These are phyloP conservation scores for Termitomyces sp. DNA, from an alignment of 768 basidiomycete genomes.

Conservation along the genomic window DNA sequence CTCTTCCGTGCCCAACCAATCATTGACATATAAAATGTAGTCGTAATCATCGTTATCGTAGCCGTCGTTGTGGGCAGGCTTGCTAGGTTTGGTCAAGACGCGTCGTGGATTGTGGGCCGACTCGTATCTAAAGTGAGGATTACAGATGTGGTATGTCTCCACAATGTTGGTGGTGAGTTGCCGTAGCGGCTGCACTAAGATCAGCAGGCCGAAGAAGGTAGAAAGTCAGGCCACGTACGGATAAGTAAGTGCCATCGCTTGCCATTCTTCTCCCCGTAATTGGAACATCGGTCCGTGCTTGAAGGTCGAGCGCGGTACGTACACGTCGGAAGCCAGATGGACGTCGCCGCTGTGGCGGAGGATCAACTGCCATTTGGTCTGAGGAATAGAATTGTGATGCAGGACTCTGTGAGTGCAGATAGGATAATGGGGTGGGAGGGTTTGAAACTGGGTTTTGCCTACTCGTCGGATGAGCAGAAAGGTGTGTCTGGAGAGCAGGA, in stretches of 20 bases:
- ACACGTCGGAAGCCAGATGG: slow-evolving; percentile 77
- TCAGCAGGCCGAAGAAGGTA: slow-evolving; percentile 6
- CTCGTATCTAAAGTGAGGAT: slow-evolving; percentile 93
- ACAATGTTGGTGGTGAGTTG: slow-evolving; percentile 81
- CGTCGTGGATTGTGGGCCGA: slow-evolving; percentile 91
- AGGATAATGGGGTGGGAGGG: slow-evolving; percentile 70
- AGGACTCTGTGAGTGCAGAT: slow-evolving; percentile 47
- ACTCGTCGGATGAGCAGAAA: slow-evolving; percentile 39
- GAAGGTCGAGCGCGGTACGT: slow-evolving; percentile 69
- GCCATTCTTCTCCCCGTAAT: slow-evolving; percentile 72
- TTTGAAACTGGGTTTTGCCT: slow-evolving; percentile 59
- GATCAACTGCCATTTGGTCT: slow-evolving; percentile 75
- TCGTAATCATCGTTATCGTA: slow-evolving; percentile 99
- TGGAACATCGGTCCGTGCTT: slow-evolving; percentile 62
- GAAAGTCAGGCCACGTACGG: slow-evolving; percentile 47
- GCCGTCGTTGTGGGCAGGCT: slow-evolving; percentile 92
- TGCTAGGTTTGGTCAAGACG: slow-evolving; percentile 96
- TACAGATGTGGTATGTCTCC: slow-evolving; percentile 92
- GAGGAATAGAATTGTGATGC: slow-evolving; percentile 53
- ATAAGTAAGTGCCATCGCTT: slow-evolving; percentile 68
- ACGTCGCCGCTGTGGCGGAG: slow-evolving; percentile 54
- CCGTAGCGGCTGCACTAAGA: slow-evolving; percentile 42
- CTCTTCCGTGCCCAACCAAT: slow-evolving; percentile 91
- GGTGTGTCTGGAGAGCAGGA: slow-evolving; percentile 41
- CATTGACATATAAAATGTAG: slow-evolving; percentile 99